A percentile compares a stretch with the other conserved stretches of the same genome.
Evolutionary conservation across 2,329 filamentous ascomycete species (phyloP).

Genomic region (Colletotrichum sp.): DNA sequence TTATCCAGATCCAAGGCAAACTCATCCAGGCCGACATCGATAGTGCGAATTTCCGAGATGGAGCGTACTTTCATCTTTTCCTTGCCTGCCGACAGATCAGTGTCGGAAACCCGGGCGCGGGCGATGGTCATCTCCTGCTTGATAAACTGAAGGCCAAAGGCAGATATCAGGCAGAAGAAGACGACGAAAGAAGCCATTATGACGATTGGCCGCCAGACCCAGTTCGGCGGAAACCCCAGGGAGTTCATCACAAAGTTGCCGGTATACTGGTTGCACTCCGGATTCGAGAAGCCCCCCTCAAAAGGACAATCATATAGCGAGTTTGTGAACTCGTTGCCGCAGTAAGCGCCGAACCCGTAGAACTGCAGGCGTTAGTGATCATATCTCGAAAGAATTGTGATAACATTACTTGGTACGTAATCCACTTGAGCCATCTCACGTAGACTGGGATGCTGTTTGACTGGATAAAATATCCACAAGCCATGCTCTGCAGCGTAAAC

Average conservation of each 20-base stretch:
- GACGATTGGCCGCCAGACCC: conserved; percentile 70
- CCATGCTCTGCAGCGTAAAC: conserved; percentile 76
- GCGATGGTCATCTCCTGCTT: conserved; percentile 74
- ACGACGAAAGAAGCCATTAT: conserved; percentile 64
- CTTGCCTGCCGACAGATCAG: conserved; percentile 71
- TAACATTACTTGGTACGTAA: conserved; percentile 56
- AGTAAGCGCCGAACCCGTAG: conserved; percentile 74
- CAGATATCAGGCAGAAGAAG: conserved; percentile 66
- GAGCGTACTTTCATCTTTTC: conserved; percentile 67
- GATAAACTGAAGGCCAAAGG: conserved; percentile 65
- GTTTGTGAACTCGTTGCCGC: conserved; percentile 73
- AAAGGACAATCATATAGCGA: conserved; percentile 76
- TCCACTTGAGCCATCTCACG: conserved; percentile 78
- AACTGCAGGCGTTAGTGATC: conserved; percentile 47
- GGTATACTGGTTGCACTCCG: conserved; percentile 70
- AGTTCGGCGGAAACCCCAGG: conserved; percentile 69
- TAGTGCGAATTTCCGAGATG: conserved; percentile 56
- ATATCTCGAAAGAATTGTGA: conserved; percentile 25
- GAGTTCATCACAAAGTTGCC: conserved; percentile 72
- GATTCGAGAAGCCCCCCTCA: conserved; percentile 64
- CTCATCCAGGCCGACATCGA: conserved; percentile 67
- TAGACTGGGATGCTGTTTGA: conserved; percentile 75
- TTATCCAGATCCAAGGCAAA: conserved; percentile 71
- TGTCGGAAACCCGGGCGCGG: conserved; percentile 60
- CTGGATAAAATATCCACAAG: conserved; percentile 79